Conservation (phyloP, 768 basidiomycete genomes). For the Tricholomella constricta region DNA sequence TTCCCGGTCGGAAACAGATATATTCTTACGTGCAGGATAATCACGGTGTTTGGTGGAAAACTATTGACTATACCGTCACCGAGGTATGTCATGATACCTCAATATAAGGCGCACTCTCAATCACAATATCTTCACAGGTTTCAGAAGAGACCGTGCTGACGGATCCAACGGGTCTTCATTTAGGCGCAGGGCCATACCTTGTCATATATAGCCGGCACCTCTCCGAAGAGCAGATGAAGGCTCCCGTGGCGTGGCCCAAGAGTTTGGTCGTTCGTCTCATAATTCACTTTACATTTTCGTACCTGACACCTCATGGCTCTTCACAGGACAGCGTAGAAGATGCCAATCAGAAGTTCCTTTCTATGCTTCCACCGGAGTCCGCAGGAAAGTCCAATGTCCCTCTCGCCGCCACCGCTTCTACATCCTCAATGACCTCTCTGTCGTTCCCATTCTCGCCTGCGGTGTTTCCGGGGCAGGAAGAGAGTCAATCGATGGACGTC, state of each 20-base stretch:
- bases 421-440: not conserved
- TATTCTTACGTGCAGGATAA: conserved; percentile 74
- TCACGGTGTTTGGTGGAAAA: conserved; percentile 79
- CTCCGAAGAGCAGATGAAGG: conserved; percentile 35
- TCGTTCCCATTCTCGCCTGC: conserved; percentile 3
- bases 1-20: conserved; percentile 74
- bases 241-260: conserved; percentile 38
- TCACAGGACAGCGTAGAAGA: conserved; percentile 35
- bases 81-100: conserved; percentile 44
- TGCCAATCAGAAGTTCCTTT: conserved; percentile 37
- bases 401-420: not conserved
- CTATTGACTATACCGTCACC: conserved; percentile 66
- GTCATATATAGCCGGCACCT: conserved; percentile 63
- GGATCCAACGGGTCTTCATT: conserved; percentile 71
- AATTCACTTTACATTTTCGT: not conserved
- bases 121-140: conserved; percentile 46
- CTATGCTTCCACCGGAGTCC: conserved; percentile 33
- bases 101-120: not conserved
- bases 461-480: not conserved
- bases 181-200: conserved; percentile 77
- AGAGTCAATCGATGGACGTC: conserved; percentile 2
- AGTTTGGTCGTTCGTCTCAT: conserved; percentile 35
- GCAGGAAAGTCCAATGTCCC: conserved; percentile 23
- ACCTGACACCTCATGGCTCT: not conserved
- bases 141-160: conserved; percentile 68